Percentiles rank a stretch among this genome's conserved stretches.
phyloP scores from a whole-genome alignment of 2,329 filamentous ascomycete genomes.

The Chrysoporthe austroafricana region DNA sequence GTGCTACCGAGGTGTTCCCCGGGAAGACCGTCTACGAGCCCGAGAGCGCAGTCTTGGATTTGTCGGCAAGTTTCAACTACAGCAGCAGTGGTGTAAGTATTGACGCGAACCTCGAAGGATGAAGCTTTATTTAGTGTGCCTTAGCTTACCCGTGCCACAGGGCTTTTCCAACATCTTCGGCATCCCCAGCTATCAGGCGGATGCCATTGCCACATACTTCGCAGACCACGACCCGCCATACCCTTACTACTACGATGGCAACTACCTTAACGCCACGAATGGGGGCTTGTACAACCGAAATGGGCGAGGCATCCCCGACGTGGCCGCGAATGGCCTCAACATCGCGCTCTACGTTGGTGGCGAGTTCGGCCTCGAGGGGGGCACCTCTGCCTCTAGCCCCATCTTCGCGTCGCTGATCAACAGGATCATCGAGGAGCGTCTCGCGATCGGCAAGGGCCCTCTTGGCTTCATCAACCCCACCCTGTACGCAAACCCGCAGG shows the following conservation, averaged over 20 bases:
- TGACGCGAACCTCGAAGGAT: not conserved
- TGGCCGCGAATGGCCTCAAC: constrained; percentile 35
- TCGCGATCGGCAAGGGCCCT: constrained; percentile 49
- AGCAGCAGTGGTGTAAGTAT: constrained; percentile 23
- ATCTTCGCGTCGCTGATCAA: constrained; percentile 61
- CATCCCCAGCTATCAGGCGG: constrained; percentile 47
- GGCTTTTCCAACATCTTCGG: constrained; percentile 53
- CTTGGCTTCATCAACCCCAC: constrained; percentile 43
- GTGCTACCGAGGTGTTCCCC: constrained; percentile 37
- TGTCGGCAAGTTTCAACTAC: constrained; percentile 31
- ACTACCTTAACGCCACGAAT: constrained; percentile 29
- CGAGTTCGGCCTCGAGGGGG: constrained; percentile 44
- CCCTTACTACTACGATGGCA: constrained; percentile 31
- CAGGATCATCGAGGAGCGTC: constrained; percentile 64
- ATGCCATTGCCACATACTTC: constrained; percentile 47
- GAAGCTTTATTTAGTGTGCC: not conserved
- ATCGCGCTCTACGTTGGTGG: constrained; percentile 35
- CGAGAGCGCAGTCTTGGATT: constrained; percentile 30
- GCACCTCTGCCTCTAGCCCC: constrained; percentile 61
- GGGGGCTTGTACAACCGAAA: constrained; percentile 32
- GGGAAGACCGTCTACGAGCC: constrained; percentile 27
- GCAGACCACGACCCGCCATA: constrained; percentile 29
- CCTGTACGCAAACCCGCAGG: constrained; percentile 37
- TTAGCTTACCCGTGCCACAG: constrained; percentile 25
- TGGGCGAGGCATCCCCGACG: constrained; percentile 36